These are phyloP conservation scores for Fusarium pseudonygamai DNA, from an alignment of 2,329 filamentous ascomycete species.

Conservation along the genomic window DNA sequence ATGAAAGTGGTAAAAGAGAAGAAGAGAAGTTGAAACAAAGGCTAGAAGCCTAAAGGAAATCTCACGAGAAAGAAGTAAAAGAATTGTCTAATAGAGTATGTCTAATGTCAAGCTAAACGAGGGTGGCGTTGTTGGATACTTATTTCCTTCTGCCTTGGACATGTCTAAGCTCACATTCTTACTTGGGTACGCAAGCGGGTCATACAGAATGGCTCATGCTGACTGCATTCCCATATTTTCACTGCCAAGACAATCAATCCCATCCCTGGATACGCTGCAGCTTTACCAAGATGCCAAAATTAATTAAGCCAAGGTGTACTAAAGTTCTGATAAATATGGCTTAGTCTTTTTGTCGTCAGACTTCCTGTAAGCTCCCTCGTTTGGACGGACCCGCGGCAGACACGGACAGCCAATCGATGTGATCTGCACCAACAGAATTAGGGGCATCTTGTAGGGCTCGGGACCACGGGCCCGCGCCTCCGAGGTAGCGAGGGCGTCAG, in stretches of 20 bases:
- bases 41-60: not conserved
- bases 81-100: not conserved
- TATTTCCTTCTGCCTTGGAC: not conserved
- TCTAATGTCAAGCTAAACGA: not conserved
- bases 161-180: not conserved
- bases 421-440: not conserved
- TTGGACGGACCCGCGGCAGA: not conserved
- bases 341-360: not conserved
- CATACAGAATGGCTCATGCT: not conserved
- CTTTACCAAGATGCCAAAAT: not conserved
- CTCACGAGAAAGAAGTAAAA: not conserved
- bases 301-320: fast-evolving
- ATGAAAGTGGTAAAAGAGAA: not conserved
- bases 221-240: not conserved
- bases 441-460: not conserved
- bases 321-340: fast-evolving
- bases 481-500: conserved; percentile 28
- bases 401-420: conserved; percentile 10
- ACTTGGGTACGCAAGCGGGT: not conserved
- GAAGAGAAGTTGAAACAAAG: not conserved
- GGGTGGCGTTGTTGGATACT: not conserved
- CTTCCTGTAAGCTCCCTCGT: not conserved
- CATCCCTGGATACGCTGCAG: not conserved
- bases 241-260: not conserved
- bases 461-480: conserved; percentile 18